These are phyloP conservation scores for Viridothelium virens DNA, from an alignment of 495 filamentous ascomycete species.

Conservation along the genomic window DNA sequence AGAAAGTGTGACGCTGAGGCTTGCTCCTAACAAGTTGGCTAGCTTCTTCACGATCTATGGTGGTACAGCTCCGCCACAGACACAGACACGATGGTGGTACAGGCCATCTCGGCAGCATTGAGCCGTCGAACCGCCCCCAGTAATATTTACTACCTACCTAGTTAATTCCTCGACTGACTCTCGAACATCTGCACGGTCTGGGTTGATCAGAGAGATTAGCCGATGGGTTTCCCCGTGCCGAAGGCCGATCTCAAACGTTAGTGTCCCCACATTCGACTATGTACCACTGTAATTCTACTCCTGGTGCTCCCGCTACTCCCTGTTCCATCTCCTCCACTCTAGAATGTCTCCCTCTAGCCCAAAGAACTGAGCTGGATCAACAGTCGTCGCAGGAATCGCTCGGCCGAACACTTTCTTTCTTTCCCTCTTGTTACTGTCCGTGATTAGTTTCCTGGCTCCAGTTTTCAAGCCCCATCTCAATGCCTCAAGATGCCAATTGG, in stretches of 20 bases:
- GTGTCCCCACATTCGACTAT: conserved; percentile 1
- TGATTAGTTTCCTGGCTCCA: background rate
- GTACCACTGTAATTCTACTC: background rate
- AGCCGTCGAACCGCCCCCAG: background rate
- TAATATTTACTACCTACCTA: background rate
- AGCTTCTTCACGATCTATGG: no score
- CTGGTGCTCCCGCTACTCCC: no score
- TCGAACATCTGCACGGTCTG: no score
- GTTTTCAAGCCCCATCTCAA: background rate
- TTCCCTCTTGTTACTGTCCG: background rate
- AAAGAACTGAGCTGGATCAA: background rate
- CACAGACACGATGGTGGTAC: no score
- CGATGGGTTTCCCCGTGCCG: background rate
- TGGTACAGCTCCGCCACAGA: no score
- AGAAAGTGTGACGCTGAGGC: background rate
- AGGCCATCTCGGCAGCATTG: background rate
- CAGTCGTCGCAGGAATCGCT: background rate
- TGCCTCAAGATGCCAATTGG: conserved; percentile 1
- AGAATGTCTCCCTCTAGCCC: background rate
- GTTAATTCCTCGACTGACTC: no score
- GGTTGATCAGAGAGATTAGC: background rate
- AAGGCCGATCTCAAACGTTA: conserved; percentile 1
- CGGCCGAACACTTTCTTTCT: background rate
- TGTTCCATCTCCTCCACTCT: background rate
- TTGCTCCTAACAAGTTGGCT: background rate